Base-by-base conservation (phyloP, 1,139 yeast genomes). In the Martiniozyma asiatica region DNA sequence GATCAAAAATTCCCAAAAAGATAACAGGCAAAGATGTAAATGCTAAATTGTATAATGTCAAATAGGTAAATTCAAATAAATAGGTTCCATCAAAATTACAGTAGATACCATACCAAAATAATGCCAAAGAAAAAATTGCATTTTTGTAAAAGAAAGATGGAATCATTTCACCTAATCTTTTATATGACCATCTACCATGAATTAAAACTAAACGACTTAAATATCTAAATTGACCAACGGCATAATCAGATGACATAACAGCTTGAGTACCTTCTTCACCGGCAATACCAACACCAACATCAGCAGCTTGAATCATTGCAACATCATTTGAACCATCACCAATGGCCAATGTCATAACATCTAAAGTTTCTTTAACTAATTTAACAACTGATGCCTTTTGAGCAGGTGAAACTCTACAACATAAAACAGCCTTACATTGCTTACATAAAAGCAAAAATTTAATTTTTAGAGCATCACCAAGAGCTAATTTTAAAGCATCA, bases 261-360 rank as follows among this genome's bases (percentile, higher is more conserved):
- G 98, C 98, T 54, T 87, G 97, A 29, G 97, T 66, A 43, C 98
- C 98, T 63, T 89, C 98, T 58, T 84, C 94, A 53, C 98, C 98
- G 27, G 95, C 94, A 46, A 89, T 89, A 56, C 98, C 98, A 29
- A 89, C 92, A 44, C 98, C 98, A 20, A 89, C 92, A 57, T 89
- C 92, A 2, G 98, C 98, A 22, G 94, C 85, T 53, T 89, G 97
- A 44, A 89, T 89, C 98, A 89, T 89, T 5, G 97, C 94, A 39
- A 89, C 98, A 58, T 89, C 98, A 51, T 89, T 89, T 24, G 97
- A 93, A 36, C 98, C 98, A 55, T 89, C 98, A 40, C 98, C 98
- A 53, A 89, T 81, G 2, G 97, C 93, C 41, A 89, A 62, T 2
- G 96, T 80, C 80, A 80, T 80, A 27, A 81, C 94, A 38, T 72